phyloP scores from a whole-genome alignment of 2,329 filamentous ascomycete genomes.

The Stachybotrys chlorohalonatus region DNA sequence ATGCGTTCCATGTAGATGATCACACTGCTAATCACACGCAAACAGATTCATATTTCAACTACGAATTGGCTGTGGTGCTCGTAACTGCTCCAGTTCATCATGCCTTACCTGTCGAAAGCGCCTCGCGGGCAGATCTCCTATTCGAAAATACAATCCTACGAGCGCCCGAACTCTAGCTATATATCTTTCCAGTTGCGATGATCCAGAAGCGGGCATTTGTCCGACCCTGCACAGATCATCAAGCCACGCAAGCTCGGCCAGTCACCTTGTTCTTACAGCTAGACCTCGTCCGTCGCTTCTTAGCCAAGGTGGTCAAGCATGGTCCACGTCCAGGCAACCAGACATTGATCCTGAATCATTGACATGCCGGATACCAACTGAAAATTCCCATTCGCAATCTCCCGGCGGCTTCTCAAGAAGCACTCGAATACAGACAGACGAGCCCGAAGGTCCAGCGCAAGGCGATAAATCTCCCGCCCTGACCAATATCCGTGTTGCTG shows the following conservation, averaged over 20 bases:
- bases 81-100: constrained; percentile 62
- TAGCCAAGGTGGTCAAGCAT: constrained; percentile 1
- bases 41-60: constrained; percentile 70
- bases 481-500: not conserved
- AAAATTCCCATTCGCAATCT: not conserved
- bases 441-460: not conserved
- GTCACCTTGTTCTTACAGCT: constrained; percentile 33
- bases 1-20: not conserved
- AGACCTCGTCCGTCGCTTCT: not conserved
- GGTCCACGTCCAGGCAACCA: not conserved
- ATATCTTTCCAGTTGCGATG: constrained; percentile 70
- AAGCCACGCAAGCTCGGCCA: constrained; percentile 33
- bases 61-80: constrained; percentile 66
- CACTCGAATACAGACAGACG: not conserved
- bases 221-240: constrained; percentile 34
- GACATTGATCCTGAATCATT: not conserved
- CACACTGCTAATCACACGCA: not conserved
- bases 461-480: not conserved
- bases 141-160: constrained; percentile 70
- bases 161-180: constrained; percentile 76
- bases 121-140: constrained; percentile 55
- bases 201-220: constrained; percentile 64
- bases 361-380: not conserved
- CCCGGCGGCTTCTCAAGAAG: too few relatives aligned
- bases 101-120: constrained; percentile 73